Conservation (phyloP, 1,284 basidiomycete species). For the Sutorius eximius region DNA sequence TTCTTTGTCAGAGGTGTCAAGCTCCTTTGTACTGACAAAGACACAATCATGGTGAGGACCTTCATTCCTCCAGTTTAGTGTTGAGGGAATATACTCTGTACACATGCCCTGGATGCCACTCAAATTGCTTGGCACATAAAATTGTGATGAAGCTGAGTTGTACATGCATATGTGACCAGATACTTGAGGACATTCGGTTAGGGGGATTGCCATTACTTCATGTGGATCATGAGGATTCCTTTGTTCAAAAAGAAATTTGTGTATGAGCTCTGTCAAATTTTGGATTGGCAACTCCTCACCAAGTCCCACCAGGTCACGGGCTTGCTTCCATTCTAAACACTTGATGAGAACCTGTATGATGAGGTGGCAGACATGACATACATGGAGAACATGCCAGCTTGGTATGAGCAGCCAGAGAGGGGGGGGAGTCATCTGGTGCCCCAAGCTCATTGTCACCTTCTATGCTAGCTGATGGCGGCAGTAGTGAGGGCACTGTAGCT, state of each 20-base stretch:
- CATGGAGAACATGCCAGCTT: too few relatives aligned
- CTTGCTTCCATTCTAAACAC: too few relatives aligned
- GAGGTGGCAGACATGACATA: too few relatives aligned
- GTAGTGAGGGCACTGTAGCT: too few relatives aligned
- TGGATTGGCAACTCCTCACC: too few relatives aligned
- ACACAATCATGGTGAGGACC: conserved; percentile 18
- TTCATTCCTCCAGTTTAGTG: conserved; percentile 14
- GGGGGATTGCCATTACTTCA: not conserved
- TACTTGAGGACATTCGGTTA: not conserved
- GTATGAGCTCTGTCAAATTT: too few relatives aligned
- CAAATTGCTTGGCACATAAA: conserved; percentile 33
- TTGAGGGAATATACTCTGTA: conserved; percentile 26
- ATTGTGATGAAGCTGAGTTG: conserved; percentile 15
- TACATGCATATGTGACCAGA: conserved; percentile 2
- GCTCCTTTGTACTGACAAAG: conserved; percentile 18
- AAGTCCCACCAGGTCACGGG: too few relatives aligned
- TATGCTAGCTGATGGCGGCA: too few relatives aligned
- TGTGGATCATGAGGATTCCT: conserved; percentile 1
- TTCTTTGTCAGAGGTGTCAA: not conserved
- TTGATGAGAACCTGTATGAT: too few relatives aligned
- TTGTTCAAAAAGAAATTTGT: conserved; percentile 1
- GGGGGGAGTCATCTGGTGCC: too few relatives aligned
- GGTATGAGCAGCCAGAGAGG: too few relatives aligned
- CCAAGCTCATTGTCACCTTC: too few relatives aligned
- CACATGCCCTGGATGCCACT: conserved; percentile 24